Percentiles rank a stretch among this genome's conserved stretches.
These are phyloP conservation scores for Psidium guajava DNA, from an alignment of 345 rosid genomes.

Conservation along the genomic window DNA sequence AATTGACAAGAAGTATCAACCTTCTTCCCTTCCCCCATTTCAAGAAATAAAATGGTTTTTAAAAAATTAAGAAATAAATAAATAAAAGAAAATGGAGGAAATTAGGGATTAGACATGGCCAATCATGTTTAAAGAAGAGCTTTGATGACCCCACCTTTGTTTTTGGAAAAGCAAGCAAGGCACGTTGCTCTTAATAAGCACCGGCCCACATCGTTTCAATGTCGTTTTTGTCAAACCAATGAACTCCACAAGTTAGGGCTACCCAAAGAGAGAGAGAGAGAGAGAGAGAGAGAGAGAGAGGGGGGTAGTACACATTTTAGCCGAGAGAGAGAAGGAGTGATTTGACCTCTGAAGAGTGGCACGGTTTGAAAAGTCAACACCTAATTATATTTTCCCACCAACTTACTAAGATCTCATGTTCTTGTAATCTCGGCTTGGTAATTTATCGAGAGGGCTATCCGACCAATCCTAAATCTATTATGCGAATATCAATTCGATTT, in stretches of 20 bases:
- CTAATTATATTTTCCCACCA: neutral
- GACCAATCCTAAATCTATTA: neutral
- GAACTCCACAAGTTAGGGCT: neutral
- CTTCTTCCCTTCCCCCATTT: neutral
- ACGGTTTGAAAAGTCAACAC: neutral
- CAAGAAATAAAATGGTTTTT: too few relatives aligned
- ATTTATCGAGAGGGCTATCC: neutral
- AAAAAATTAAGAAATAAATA: neutral
- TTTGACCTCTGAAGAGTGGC: neutral
- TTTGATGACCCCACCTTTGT: neutral
- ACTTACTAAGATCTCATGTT: neutral
- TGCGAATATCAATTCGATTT: neutral
- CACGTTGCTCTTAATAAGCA: neutral
- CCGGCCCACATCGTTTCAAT: neutral
- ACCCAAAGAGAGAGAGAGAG: neutral
- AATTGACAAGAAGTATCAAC: slow-evolving; percentile 2
- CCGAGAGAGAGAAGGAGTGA: neutral
- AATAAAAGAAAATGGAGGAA: neutral
- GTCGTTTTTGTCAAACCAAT: neutral
- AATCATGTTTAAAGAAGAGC: neutral
- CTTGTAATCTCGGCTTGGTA: neutral
- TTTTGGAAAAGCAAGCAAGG: neutral
- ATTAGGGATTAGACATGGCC: neutral
- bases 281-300: neutral
- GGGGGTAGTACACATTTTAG: neutral